Conservation (phyloP, 2,329 filamentous ascomycete species). For the Orbilia ellipsospora region DNA sequence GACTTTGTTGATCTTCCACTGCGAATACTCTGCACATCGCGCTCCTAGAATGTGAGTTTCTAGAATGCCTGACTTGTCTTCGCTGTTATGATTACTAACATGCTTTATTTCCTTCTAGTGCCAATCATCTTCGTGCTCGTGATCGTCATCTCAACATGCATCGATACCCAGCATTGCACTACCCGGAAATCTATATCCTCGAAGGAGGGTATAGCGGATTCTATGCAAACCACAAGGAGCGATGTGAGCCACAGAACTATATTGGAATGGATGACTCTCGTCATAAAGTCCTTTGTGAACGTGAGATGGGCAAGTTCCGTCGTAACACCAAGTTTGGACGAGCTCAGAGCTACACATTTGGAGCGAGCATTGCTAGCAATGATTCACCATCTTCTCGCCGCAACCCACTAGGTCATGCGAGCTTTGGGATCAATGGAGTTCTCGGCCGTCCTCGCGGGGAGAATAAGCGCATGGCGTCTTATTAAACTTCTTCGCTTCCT, state of each 20-base stretch:
- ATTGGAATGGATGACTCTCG: slow-evolving; percentile 95
- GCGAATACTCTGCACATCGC: slow-evolving; percentile 97
- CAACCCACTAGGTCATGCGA: slow-evolving; percentile 39
- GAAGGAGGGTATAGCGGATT: slow-evolving; percentile 97
- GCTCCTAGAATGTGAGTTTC: slow-evolving; percentile 82
- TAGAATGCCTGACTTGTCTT: not conserved
- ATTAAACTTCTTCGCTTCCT: slow-evolving; percentile 16
- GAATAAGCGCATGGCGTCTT: slow-evolving; percentile 41
- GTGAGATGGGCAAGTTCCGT: slow-evolving; percentile 91
- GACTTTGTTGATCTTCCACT: slow-evolving; percentile 91
- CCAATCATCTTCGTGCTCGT: slow-evolving; percentile 87
- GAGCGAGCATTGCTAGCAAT: slow-evolving; percentile 61
- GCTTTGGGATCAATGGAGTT: slow-evolving; percentile 40
- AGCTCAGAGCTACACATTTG: slow-evolving; percentile 95
- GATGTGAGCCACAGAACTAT: slow-evolving; percentile 94
- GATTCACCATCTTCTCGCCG: slow-evolving; percentile 39
- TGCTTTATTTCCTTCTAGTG: slow-evolving; percentile 65
- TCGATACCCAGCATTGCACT: slow-evolving; percentile 79
- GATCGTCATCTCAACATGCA: slow-evolving; percentile 88
- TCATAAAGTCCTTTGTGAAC: slow-evolving; percentile 91
- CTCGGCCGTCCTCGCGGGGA: slow-evolving; percentile 34
- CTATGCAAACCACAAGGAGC: slow-evolving; percentile 78
- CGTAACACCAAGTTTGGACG: slow-evolving; percentile 83
- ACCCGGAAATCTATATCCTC: slow-evolving; percentile 95
- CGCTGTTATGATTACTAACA: slow-evolving; percentile 15